Conservation (phyloP, 768 basidiomycete species). For the Amanita rubescens region DNA sequence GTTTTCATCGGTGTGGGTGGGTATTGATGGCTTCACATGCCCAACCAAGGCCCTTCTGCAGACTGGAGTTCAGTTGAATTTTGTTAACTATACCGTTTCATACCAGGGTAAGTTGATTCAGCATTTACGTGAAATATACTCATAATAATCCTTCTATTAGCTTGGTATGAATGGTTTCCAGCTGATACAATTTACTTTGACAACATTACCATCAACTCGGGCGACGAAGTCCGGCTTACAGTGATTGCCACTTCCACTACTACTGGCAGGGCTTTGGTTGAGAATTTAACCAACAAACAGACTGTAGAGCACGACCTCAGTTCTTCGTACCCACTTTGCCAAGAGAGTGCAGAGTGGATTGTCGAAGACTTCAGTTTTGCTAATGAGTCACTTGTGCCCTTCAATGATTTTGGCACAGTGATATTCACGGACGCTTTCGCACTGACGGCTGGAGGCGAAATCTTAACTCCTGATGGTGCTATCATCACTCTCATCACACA, state of each 20-base stretch:
- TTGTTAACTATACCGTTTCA: background rate
- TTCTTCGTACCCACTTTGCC: background rate
- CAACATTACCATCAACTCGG: slow-evolving; percentile 20
- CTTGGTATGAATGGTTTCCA: slow-evolving; percentile 28
- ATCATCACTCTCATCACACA: too few relatives aligned
- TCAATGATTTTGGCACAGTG: background rate
- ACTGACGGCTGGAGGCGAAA: too few relatives aligned
- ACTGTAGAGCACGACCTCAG: background rate
- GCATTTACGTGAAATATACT: background rate
- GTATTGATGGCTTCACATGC: background rate
- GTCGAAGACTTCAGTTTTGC: background rate
- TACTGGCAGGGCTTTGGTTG: background rate
- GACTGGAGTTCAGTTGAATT: background rate
- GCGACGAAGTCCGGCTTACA: slow-evolving; percentile 21
- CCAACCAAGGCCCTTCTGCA: background rate
- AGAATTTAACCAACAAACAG: slow-evolving; percentile 7
- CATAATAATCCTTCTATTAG: slow-evolving; percentile 4
- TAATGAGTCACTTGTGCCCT: background rate
- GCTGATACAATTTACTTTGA: slow-evolving; percentile 24
- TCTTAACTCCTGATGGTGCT: too few relatives aligned
- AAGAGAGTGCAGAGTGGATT: background rate
- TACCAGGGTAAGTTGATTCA: background rate
- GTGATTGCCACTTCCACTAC: slow-evolving; percentile 20
- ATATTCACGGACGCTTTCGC: background rate
- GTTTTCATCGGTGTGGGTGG: background rate